Base-by-base conservation (phyloP, 179 eudicot species). In the Gypsophila paniculata region DNA sequence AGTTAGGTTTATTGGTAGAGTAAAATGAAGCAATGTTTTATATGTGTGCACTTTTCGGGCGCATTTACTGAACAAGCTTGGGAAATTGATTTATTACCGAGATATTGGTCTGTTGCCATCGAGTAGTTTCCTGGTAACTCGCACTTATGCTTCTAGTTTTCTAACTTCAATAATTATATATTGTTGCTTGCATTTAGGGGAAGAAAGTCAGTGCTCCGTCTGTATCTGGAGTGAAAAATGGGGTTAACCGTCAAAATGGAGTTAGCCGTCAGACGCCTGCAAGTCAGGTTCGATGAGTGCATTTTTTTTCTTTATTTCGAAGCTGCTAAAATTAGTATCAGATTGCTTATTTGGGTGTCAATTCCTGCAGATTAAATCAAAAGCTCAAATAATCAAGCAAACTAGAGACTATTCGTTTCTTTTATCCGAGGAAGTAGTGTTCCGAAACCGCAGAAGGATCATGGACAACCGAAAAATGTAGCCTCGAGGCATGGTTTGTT, bases 331-430 rank as follows among this genome's bases (percentile, higher is more conserved):
- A 17, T 13, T 34, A 44, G 44, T 67, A n/a, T 14, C 44, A 65
- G 22, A 14, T 9, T 23, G 13, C 14, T 46, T 46, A 66, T 66
- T 19, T 46, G 19, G 34, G 36, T 66, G 14, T 66, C 70, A 66
- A 34, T 44, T 32, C 39, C 55, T 66, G 57, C 86, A 91, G 97
- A 64, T 72, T 64, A 82, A 81, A 76, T 74, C 78, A 29, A 93
- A 89, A 71, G 88, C 80, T 29, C 83, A 91, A 77, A 82, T 77
- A 17, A 78, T 88, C 4, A 93, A 89, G 75, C 81, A 82, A 53
- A 86, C 93, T 0, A 88, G 97, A 76, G 98, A 92, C 77, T 92
- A 90, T 74, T 88, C 98, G 19, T 90, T 89, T 76, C 84, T 92
- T 18, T 61, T 88, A 62, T 85, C 93, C 49, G 96, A 92, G 66